These are phyloP conservation scores for Tolypocladium capitatum DNA, from an alignment of 2,329 filamentous ascomycete genomes.

Conservation along the genomic window DNA sequence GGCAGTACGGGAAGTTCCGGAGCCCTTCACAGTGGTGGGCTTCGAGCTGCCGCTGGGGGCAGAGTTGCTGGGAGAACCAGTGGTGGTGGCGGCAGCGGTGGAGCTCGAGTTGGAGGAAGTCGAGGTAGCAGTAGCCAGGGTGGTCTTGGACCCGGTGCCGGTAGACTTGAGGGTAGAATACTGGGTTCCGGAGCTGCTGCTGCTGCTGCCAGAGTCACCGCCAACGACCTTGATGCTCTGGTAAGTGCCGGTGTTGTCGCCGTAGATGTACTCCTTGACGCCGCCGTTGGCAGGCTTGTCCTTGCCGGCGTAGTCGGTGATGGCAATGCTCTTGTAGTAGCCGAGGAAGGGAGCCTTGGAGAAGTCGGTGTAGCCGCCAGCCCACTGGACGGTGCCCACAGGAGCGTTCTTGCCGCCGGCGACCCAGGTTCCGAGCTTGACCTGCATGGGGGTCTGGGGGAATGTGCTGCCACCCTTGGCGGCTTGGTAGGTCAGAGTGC, in stretches of 20 bases:
- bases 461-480: conserved; percentile 45
- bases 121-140: conserved; percentile 7
- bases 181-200: background rate
- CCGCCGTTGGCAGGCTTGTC: conserved; percentile 21
- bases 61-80: conserved; percentile 4
- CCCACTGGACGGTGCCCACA: conserved; percentile 59
- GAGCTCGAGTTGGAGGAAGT: conserved; percentile 5
- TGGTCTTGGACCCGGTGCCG: conserved; percentile 4
- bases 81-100: conserved; percentile 4
- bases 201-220: conserved; percentile 16
- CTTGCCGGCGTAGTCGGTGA: conserved; percentile 41
- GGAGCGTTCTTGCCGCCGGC: conserved; percentile 44
- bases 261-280: conserved; percentile 39
- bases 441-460: conserved; percentile 61
- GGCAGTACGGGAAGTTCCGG: conserved; percentile 13
- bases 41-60: conserved; percentile 3
- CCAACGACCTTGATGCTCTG: conserved; percentile 37
- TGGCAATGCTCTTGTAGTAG: conserved; percentile 43
- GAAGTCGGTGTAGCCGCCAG: conserved; percentile 47
- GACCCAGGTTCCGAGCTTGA: conserved; percentile 58
- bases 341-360: conserved; percentile 36
- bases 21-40: conserved; percentile 10
- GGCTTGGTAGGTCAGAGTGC: conserved; percentile 46
- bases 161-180: background rate
- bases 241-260: conserved; percentile 34